Base-by-base conservation (phyloP, 2,329 filamentous ascomycete species). In the Fonsecaea erecta region DNA sequence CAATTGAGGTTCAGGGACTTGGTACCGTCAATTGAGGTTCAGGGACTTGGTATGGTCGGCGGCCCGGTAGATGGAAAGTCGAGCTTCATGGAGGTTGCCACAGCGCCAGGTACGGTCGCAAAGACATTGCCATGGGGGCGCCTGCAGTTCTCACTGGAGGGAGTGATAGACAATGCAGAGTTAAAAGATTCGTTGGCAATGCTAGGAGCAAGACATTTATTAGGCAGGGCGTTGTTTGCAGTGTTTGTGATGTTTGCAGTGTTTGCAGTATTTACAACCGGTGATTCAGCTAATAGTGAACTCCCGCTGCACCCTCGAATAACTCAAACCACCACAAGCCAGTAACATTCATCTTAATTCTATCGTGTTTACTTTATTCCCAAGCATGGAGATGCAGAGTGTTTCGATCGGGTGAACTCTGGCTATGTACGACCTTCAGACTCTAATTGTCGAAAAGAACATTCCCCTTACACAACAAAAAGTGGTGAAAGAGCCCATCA, bases 71-170 rank as follows among this genome's bases (percentile, higher is more conserved):
- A 24, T 3, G 46, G 30, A 34, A 46, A 18, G 32, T 18, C 18
- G 24, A 28, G 51, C 55, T 62, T 67, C 62, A 64, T 54, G 65
- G 62, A 51, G 65, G 62, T 46, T 24, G 62, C 65, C 65, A 59
- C 34, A 5, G 40, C 16, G 54, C 11, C 24, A 30, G 30, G n/a
- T 28, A 35, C 26, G 16, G 21, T 21, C 9, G 24, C 46, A 26
- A 21, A 18, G 48, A 35, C 61, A 64, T 67, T 30, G 7, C 37
- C 30, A 30, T 43, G 26, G 58, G 43, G 14, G 53, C 61, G 43
- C 46, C 46, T 64, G 65, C 57, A 43, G 9, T n/a, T 48, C 35
- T 51, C 5, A 21, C 9, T 28, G 32, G 6, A 16, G 9, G 21
- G n/a, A 5, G 30, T 35, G 28, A 21, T 40, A 14, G 28, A 21